Conservation (phyloP, 768 basidiomycete species). For the Lentinus tigrinus region DNA sequence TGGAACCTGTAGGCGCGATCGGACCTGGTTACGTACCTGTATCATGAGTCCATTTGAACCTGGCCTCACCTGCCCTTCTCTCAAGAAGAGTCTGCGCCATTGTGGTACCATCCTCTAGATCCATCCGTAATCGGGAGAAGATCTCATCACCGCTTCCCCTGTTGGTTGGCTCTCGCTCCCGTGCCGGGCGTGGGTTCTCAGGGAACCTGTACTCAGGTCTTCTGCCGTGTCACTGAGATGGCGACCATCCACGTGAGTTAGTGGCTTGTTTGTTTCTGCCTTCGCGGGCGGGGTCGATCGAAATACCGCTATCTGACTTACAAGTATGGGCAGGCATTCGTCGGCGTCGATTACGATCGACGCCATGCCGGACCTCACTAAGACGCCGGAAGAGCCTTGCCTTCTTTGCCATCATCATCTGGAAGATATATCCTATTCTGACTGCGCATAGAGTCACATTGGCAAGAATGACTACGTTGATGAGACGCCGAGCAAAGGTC, state of each 20-base stretch:
- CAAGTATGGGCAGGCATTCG: background rate
- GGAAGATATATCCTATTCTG: no score
- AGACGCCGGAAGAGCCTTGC: no score
- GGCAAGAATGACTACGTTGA: no score
- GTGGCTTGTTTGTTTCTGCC: background rate
- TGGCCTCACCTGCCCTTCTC: background rate
- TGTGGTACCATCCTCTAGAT: background rate
- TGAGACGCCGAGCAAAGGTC: no score
- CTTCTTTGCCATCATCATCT: no score
- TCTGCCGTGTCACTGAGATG: background rate
- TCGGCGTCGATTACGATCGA: no score
- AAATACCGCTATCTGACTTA: background rate
- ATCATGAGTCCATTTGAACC: background rate
- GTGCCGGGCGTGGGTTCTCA: background rate
- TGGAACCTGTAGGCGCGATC: background rate
- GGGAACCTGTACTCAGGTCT: background rate
- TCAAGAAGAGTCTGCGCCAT: background rate
- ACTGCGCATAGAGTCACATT: no score
- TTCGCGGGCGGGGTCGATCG: background rate
- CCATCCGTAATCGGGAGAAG: background rate
- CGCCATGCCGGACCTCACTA: no score
- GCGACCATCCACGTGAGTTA: background rate
- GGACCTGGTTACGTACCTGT: background rate
- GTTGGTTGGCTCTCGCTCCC: background rate
- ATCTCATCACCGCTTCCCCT: background rate